A percentile compares a stretch with the other conserved stretches of the same genome.
Evolutionary conservation across 768 basidiomycete genomes (phyloP).

Genomic region (Lentinus brumalis): DNA sequence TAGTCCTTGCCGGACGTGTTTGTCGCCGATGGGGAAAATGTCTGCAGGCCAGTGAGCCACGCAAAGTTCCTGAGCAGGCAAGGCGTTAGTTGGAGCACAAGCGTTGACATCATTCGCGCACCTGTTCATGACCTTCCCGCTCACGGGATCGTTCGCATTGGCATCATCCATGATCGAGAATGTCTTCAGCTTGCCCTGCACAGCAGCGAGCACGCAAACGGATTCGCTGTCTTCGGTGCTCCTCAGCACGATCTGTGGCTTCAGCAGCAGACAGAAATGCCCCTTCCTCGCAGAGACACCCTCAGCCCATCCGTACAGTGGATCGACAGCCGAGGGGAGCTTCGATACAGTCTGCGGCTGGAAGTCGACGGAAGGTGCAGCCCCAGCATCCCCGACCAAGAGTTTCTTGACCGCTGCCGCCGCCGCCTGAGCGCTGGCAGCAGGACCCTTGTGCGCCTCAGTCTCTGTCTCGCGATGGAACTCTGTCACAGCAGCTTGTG

Average conservation of each 20-base stretch:
- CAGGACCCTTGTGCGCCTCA: conserved; percentile 31
- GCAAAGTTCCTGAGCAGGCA: conserved; percentile 59
- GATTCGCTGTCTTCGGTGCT: conserved; percentile 58
- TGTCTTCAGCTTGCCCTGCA: conserved; percentile 76
- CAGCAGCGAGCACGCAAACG: conserved; percentile 73
- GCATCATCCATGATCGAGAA: conserved; percentile 81
- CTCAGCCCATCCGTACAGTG: conserved; percentile 71
- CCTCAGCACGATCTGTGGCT: conserved; percentile 84
- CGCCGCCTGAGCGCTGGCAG: conserved; percentile 62
- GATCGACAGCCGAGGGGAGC: conserved; percentile 46
- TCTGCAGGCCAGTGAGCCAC: conserved; percentile 78
- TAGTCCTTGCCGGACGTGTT: conserved; percentile 48
- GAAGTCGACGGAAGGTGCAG: conserved; percentile 43
- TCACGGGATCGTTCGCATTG: conserved; percentile 80
- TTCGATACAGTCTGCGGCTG: conserved; percentile 36
- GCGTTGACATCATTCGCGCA: conserved; percentile 28
- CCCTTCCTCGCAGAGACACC: conserved; percentile 69
- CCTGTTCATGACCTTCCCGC: conserved; percentile 85
- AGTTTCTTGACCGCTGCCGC: conserved; percentile 68
- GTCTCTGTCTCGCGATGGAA: conserved; percentile 23
- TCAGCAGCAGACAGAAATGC: conserved; percentile 84
- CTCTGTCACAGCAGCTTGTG: conserved; percentile 46
- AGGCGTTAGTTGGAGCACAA: neutral
- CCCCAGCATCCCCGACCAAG: conserved; percentile 49
- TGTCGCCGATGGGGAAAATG: conserved; percentile 70